phyloP scores from a whole-genome alignment of 2,329 filamentous ascomycete species.

The Dothidotthia symphoricarpi region DNA sequence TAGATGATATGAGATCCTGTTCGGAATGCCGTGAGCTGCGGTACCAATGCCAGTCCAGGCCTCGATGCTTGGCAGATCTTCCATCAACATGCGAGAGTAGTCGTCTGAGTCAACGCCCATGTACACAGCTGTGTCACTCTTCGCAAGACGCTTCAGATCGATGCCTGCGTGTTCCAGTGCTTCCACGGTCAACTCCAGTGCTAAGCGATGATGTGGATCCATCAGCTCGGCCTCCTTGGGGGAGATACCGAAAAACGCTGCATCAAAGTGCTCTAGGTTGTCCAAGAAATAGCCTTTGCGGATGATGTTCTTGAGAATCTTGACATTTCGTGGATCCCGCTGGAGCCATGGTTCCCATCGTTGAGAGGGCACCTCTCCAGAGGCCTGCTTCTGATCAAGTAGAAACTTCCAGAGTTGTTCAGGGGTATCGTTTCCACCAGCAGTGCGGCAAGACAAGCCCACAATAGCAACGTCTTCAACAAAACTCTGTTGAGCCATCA shows the following conservation, averaged over 20 bases:
- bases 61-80: slow-evolving; percentile 41
- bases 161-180: slow-evolving; percentile 29
- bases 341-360: slow-evolving; percentile 36
- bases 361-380: slow-evolving; percentile 28
- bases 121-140: slow-evolving; percentile 26
- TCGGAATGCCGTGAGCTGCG: slow-evolving; percentile 39
- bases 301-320: slow-evolving; percentile 24
- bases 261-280: slow-evolving; percentile 26
- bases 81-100: slow-evolving; percentile 21
- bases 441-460: slow-evolving; percentile 35
- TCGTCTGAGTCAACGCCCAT: slow-evolving; percentile 25
- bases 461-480: slow-evolving; percentile 33
- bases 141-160: slow-evolving; percentile 15
- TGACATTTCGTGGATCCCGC: slow-evolving; percentile 27
- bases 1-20: slow-evolving; percentile 38
- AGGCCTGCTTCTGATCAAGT: slow-evolving; percentile 27
- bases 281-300: slow-evolving; percentile 35
- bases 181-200: slow-evolving; percentile 27
- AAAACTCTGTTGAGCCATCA: background rate
- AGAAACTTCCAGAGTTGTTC: slow-evolving; percentile 39
- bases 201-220: slow-evolving; percentile 29
- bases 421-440: slow-evolving; percentile 31
- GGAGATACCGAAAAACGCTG: slow-evolving; percentile 32
- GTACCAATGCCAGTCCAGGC: slow-evolving; percentile 46
- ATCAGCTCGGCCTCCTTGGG: slow-evolving; percentile 29